phyloP scores from a whole-genome alignment of 192 early-diverging fungal genomes.

The Polychytrium aggregatum region DNA sequence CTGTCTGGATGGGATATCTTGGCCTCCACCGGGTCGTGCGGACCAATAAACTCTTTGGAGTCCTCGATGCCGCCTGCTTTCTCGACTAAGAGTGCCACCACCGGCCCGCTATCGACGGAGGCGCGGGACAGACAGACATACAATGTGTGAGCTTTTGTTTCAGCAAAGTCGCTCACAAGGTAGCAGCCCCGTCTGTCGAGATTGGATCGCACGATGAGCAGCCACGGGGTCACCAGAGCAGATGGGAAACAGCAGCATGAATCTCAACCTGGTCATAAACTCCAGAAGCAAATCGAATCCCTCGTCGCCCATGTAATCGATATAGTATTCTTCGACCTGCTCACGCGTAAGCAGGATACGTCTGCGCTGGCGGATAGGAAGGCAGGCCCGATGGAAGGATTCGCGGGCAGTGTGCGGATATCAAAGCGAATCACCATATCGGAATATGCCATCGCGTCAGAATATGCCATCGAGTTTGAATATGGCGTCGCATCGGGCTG shows the following conservation, averaged over 20 bases:
- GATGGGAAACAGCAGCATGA: not conserved
- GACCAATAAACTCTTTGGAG: conserved; percentile 18
- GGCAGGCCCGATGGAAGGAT: too few species aligned
- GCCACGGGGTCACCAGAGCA: not conserved
- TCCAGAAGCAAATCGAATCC: conserved; percentile 17
- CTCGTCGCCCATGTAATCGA: conserved; percentile 9
- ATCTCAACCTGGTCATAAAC: conserved; percentile 17
- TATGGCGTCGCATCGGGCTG: not conserved
- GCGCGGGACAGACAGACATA: too few species aligned
- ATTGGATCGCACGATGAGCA: not conserved
- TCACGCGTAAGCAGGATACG: conserved; percentile 18
- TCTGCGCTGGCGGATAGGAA: too few species aligned
- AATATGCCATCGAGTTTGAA: too few species aligned
- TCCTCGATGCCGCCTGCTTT: conserved; percentile 19
- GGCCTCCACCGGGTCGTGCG: conserved; percentile 10
- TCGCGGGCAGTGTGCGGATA: too few species aligned
- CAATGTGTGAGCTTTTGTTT: not conserved
- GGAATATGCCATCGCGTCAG: too few species aligned
- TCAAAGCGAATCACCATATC: too few species aligned
- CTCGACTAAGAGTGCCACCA: conserved; percentile 22
- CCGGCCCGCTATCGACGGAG: conserved; percentile 12
- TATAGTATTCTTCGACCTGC: conserved; percentile 29
- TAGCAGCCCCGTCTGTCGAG: not conserved
- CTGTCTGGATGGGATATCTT: conserved; percentile 16
- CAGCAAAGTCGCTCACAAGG: not conserved